Conservation (phyloP, 2,329 filamentous ascomycete species). For the Fusarium devonianum region DNA sequence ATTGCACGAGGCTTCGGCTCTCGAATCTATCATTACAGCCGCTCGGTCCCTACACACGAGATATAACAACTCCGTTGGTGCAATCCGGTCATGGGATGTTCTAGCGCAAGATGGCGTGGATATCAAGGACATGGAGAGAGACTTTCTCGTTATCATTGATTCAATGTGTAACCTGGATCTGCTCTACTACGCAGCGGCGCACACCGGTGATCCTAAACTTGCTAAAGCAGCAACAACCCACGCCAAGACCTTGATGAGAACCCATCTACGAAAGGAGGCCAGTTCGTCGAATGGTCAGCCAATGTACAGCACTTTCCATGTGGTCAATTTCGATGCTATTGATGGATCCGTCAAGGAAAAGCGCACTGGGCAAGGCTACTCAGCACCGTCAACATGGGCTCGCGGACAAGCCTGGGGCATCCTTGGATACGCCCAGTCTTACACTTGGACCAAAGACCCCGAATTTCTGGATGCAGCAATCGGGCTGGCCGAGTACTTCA, state of each 20-base stretch:
- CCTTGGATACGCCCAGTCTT: slow-evolving; percentile 58
- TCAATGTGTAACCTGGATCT: slow-evolving; percentile 52
- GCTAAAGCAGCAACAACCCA: slow-evolving; percentile 47
- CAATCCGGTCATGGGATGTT: slow-evolving; percentile 59
- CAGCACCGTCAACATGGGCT: slow-evolving; percentile 57
- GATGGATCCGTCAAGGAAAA: slow-evolving; percentile 53
- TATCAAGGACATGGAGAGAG: slow-evolving; percentile 42
- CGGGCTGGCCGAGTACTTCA: slow-evolving; percentile 58
- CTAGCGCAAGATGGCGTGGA: slow-evolving; percentile 41
- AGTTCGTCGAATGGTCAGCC: slow-evolving; percentile 9
- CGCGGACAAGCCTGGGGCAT: slow-evolving; percentile 62
- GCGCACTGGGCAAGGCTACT: slow-evolving; percentile 58
- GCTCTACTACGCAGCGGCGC: slow-evolving; percentile 47
- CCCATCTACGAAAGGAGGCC: slow-evolving; percentile 51
- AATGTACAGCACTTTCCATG: slow-evolving; percentile 53
- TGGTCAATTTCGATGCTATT: slow-evolving; percentile 56
- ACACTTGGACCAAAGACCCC: slow-evolving; percentile 54
- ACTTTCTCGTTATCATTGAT: slow-evolving; percentile 54
- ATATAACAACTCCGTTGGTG: slow-evolving; percentile 52
- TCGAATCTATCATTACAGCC: slow-evolving; percentile 52
- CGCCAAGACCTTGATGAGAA: slow-evolving; percentile 49
- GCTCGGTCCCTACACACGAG: slow-evolving; percentile 53
- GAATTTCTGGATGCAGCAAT: slow-evolving; percentile 55
- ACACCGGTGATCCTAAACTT: slow-evolving; percentile 40
- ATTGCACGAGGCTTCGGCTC: slow-evolving; percentile 47